A percentile compares a stretch with the other conserved stretches of the same genome.
Evolutionary conservation across 2,329 filamentous ascomycete genomes (phyloP).

Genomic region (Colletotrichum falcatum): DNA sequence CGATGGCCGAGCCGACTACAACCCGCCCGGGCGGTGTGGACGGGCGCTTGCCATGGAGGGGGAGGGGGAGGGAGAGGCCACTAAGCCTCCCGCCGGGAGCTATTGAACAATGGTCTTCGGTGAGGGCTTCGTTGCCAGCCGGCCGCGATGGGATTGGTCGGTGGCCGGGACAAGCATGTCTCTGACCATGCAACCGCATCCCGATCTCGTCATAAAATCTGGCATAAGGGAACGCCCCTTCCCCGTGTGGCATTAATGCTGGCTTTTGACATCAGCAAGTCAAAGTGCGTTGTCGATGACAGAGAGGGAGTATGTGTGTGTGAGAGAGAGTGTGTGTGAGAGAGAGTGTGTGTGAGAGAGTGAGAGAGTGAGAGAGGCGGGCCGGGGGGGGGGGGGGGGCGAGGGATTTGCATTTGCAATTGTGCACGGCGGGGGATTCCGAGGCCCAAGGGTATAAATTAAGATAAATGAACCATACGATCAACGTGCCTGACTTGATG

Average conservation of each 20-base stretch:
- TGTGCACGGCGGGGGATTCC: not conserved
- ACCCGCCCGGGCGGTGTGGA: constrained; percentile 25
- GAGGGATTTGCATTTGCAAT: not conserved
- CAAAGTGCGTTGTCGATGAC: not conserved
- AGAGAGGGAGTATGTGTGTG: no score
- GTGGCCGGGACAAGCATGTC: constrained; percentile 38
- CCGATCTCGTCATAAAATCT: constrained; percentile 38
- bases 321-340: no score
- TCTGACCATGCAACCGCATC: constrained; percentile 34
- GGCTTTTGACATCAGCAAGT: not conserved
- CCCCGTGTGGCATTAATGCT: constrained; percentile 21
- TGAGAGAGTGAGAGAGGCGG: no score
- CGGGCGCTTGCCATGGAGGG: constrained; percentile 33
- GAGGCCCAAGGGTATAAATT: not conserved
- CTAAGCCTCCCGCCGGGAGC: constrained; percentile 36
- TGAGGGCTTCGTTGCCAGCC: constrained; percentile 34
- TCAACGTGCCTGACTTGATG: constrained; percentile 6
- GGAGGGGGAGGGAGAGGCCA: constrained; percentile 13
- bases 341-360: no score
- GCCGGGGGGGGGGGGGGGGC: not conserved
- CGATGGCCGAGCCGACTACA: constrained; percentile 31
- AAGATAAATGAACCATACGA: constrained; percentile 17
- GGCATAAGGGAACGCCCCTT: constrained; percentile 38
- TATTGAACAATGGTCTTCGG: constrained; percentile 39
- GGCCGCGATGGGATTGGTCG: constrained; percentile 21